Conservation (phyloP, 352 stramenopile genomes). For the Elongisporangium prolatum region DNA sequence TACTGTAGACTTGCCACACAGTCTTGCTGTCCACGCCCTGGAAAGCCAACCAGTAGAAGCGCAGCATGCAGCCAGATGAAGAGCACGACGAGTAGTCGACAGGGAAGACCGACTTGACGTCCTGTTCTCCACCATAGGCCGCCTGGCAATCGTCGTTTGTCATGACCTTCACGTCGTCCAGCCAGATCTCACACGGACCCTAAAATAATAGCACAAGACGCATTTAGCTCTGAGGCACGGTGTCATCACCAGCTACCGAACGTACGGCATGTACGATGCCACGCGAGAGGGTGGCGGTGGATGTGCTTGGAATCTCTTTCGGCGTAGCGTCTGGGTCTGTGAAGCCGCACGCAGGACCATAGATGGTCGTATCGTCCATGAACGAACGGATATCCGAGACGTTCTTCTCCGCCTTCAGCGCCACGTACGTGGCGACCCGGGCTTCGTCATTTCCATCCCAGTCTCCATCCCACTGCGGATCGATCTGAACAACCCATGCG, state of each 20-base stretch:
- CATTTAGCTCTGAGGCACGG: neutral
- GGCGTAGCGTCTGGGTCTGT: slow-evolving; percentile 13
- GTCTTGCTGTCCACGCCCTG: slow-evolving; percentile 20
- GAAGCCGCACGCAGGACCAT: slow-evolving; percentile 18
- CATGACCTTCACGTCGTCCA: slow-evolving; percentile 28
- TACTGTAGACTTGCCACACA: slow-evolving; percentile 33
- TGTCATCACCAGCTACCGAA: neutral
- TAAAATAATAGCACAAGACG: neutral
- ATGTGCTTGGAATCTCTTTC: slow-evolving; percentile 11
- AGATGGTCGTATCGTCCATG: slow-evolving; percentile 17
- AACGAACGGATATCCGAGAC: slow-evolving; percentile 13
- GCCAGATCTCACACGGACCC: slow-evolving; percentile 28
- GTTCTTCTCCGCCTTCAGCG: slow-evolving; percentile 12
- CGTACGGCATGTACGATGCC: slow-evolving; percentile 12
- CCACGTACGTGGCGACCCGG: slow-evolving; percentile 7
- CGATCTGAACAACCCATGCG: slow-evolving; percentile 16
- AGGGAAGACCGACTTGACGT: slow-evolving; percentile 24
- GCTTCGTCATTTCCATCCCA: slow-evolving; percentile 10
- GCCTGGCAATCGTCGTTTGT: slow-evolving; percentile 26
- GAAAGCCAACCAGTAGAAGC: slow-evolving; percentile 35
- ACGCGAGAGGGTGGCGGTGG: slow-evolving; percentile 15
- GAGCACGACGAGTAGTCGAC: slow-evolving; percentile 34
- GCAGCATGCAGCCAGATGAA: slow-evolving; percentile 24
- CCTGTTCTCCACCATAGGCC: slow-evolving; percentile 20
- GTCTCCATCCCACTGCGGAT: slow-evolving; percentile 13